A percentile compares a stretch with the other conserved stretches of the same genome.
Conservation (phyloP, 192 early-diverging fungal species). For the Physocladia obscura region DNA sequence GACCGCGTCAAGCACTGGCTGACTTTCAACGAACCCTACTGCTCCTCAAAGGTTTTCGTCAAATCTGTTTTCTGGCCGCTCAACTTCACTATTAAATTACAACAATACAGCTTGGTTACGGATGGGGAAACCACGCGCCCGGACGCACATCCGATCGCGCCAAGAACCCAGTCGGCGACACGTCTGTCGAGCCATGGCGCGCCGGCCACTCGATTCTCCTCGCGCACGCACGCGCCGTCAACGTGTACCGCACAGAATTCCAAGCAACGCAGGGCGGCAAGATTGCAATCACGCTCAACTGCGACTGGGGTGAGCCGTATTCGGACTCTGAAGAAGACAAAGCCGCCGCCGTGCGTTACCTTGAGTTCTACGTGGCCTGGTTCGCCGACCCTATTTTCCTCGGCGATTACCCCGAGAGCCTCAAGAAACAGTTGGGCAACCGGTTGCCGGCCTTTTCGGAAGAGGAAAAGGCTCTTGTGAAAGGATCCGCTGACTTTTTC, state of each 20-base stretch:
- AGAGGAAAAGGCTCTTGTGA: conserved; percentile 35
- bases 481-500: conserved; percentile 42
- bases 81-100: not conserved
- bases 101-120: conserved; percentile 6
- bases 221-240: conserved; percentile 31
- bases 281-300: conserved; percentile 27
- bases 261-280: conserved; percentile 21
- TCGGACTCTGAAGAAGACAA: conserved; percentile 18
- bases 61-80: not conserved
- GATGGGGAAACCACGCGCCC: conserved; percentile 16
- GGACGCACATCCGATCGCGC: conserved; percentile 30
- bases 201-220: conserved; percentile 30
- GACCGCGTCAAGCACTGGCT: conserved; percentile 48
- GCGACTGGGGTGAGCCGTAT: not conserved
- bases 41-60: conserved; percentile 13
- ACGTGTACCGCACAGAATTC: conserved; percentile 22
- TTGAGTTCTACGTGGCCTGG: conserved; percentile 33
- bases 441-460: conserved; percentile 34
- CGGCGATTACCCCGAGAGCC: conserved; percentile 41
- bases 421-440: conserved; percentile 24
- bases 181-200: conserved; percentile 32
- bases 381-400: conserved; percentile 36
- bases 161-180: conserved; percentile 22
- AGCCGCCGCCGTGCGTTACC: conserved; percentile 21
- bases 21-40: conserved; percentile 48